phyloP scores from a whole-genome alignment of 1,139 yeast genomes.

The Lodderomyces oxycetoniae region DNA sequence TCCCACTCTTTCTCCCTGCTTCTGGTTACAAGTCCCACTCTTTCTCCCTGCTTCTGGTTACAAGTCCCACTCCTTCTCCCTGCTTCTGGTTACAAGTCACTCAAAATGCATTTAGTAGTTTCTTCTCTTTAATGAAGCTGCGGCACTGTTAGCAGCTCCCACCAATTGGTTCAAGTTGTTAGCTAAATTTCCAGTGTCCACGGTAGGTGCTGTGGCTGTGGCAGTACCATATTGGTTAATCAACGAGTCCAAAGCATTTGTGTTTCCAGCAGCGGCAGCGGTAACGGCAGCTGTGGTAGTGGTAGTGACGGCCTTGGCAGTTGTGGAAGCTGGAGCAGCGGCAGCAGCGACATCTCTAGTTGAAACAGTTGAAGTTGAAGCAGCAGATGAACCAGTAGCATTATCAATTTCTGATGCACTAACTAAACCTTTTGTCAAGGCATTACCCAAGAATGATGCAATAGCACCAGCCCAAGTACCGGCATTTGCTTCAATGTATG shows the following conservation, averaged over 20 bases:
- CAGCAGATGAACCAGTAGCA: constrained; percentile 18
- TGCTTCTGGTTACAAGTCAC: too few relatives aligned
- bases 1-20: too few relatives aligned
- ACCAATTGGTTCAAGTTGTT: constrained; percentile 10
- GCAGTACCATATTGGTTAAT: constrained; percentile 10
- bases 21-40: too few relatives aligned
- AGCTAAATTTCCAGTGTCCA: constrained; percentile 10
- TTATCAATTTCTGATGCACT: constrained; percentile 25
- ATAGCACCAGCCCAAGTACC: constrained; percentile 28
- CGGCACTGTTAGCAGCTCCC: constrained; percentile 13
- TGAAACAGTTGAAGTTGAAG: constrained; percentile 14
- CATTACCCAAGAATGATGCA: constrained; percentile 24
- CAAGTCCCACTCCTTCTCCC: too few relatives aligned
- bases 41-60: too few relatives aligned
- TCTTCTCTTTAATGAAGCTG: constrained; percentile 12
- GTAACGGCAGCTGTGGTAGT: constrained; percentile 8
- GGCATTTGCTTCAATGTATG: constrained; percentile 29
- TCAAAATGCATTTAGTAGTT: too few relatives aligned
- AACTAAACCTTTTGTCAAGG: constrained; percentile 21
- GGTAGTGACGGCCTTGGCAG: constrained; percentile 9
- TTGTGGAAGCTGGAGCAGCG: constrained; percentile 14
- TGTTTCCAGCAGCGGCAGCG: constrained; percentile 6
- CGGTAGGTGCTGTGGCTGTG: constrained; percentile 9
- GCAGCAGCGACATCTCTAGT: constrained; percentile 13
- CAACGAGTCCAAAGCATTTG: constrained; percentile 11